phyloP scores from a whole-genome alignment of 2,329 filamentous ascomycete species.

The Furcasterigmium sp. region DNA sequence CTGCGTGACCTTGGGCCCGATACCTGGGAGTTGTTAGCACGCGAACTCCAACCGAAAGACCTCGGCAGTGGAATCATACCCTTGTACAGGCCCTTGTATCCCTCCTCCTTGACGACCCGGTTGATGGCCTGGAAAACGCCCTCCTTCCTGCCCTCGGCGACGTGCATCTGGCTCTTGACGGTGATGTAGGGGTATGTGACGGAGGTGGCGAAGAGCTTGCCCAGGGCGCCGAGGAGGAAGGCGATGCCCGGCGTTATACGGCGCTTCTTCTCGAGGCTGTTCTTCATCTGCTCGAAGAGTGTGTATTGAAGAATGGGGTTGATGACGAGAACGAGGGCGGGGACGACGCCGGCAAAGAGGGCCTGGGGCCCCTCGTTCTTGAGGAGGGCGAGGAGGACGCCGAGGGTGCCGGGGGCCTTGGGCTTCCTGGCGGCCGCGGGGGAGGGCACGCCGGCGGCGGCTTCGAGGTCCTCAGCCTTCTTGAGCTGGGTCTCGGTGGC shows the following conservation, averaged over 20 bases:
- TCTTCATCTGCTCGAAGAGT: constrained; percentile 97
- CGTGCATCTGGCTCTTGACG: constrained; percentile 96
- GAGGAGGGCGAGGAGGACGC: constrained; percentile 75
- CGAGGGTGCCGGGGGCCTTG: constrained; percentile 67
- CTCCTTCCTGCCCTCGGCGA: constrained; percentile 76
- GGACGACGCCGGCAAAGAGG: constrained; percentile 87
- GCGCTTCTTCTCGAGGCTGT: constrained; percentile 66
- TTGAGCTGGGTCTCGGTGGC: constrained; percentile 50
- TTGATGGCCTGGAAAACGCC: constrained; percentile 73
- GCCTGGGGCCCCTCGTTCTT: constrained; percentile 78
- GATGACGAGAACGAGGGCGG: constrained; percentile 88
- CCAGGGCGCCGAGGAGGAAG: constrained; percentile 85
- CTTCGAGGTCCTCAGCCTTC: constrained; percentile 29
- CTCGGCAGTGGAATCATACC: constrained; percentile 33
- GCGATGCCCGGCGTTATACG: constrained; percentile 80
- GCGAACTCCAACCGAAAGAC: not conserved
- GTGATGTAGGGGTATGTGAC: constrained; percentile 99
- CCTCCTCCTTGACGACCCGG: constrained; percentile 80
- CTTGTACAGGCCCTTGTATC: constrained; percentile 88
- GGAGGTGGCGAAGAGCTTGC: constrained; percentile 88
- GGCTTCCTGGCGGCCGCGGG: constrained; percentile 27
- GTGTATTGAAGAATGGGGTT: constrained; percentile 99
- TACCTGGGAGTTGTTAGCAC: constrained; percentile 51
- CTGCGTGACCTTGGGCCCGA: constrained; percentile 93
- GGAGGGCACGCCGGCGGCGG: constrained; percentile 29